Conservation (phyloP, 2,329 filamentous ascomycete genomes). For the Westerdykella aurantiaca region DNA sequence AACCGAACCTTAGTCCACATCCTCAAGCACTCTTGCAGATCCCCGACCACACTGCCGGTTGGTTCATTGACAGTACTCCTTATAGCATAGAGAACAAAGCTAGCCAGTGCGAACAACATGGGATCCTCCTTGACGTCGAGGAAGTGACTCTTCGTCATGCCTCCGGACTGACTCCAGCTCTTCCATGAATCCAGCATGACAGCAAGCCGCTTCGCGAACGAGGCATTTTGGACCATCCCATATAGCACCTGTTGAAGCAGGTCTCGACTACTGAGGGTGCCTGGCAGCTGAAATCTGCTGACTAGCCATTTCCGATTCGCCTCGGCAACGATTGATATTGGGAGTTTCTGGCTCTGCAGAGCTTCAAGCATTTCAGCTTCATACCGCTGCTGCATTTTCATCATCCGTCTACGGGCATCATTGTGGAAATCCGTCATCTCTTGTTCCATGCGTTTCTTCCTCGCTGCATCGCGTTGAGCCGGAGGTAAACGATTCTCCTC, state of each 20-base stretch:
- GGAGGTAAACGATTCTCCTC: conserved; percentile 17
- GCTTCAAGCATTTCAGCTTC: conserved; percentile 18
- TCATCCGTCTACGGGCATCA: conserved; percentile 7
- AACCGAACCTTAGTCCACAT: conserved; percentile 26
- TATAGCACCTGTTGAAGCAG: conserved; percentile 19
- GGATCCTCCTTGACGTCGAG: conserved; percentile 17
- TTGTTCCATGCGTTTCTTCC: conserved; percentile 8
- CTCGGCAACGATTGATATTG: conserved; percentile 13
- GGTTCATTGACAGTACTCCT: conserved; percentile 13
- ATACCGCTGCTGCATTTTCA: conserved; percentile 12
- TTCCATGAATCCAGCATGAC: conserved; percentile 23
- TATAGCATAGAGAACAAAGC: conserved; percentile 16
- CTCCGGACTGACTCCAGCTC: conserved; percentile 19
- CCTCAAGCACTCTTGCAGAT: conserved; percentile 25
- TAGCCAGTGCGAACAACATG: conserved; percentile 16
- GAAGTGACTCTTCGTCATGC: conserved; percentile 26
- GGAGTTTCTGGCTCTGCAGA: conserved; percentile 15
- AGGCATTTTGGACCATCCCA: conserved; percentile 14
- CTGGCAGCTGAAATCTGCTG: conserved; percentile 5
- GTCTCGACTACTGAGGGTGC: conserved; percentile 1
- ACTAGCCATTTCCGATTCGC: conserved; percentile 14
- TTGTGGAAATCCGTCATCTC: conserved; percentile 17
- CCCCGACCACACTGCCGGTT: conserved; percentile 19
- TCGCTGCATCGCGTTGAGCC: conserved; percentile 13
- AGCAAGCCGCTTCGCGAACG: conserved; percentile 12